These are phyloP conservation scores for Ophiostoma novo-ulmi DNA, from an alignment of 2,329 filamentous ascomycete genomes.

Conservation along the genomic window DNA sequence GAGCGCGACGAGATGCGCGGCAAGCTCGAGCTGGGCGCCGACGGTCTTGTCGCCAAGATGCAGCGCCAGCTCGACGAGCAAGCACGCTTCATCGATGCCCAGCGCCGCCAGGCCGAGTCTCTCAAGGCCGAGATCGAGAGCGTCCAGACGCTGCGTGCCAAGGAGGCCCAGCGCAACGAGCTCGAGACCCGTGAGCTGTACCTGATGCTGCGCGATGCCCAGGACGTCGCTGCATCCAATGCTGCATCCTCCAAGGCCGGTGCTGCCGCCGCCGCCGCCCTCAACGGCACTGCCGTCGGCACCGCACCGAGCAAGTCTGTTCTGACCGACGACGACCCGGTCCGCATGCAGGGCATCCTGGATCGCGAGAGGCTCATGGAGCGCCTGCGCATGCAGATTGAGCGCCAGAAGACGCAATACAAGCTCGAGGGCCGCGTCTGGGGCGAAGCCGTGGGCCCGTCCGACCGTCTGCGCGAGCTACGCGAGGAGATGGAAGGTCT, in stretches of 20 bases:
- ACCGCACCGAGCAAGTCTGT: constrained; percentile 30
- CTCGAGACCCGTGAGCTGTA: constrained; percentile 94
- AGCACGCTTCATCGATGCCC: constrained; percentile 80
- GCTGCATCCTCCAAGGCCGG: constrained; percentile 43
- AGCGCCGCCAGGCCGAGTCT: constrained; percentile 76
- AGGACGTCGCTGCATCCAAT: constrained; percentile 88
- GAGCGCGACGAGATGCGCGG: constrained; percentile 93
- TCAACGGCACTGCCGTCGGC: constrained; percentile 31
- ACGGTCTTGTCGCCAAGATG: constrained; percentile 86
- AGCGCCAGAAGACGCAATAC: constrained; percentile 94
- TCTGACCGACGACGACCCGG: constrained; percentile 60
- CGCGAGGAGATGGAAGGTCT: constrained; percentile 85
- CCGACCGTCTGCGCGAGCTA: constrained; percentile 83
- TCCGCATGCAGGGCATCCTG: constrained; percentile 83
- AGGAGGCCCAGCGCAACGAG: constrained; percentile 91
- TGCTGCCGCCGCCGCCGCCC: constrained; percentile 2
- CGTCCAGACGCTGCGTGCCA: constrained; percentile 75
- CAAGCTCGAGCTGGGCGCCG: constrained; percentile 82
- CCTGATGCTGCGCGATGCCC: constrained; percentile 94
- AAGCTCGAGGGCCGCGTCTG: constrained; percentile 92
- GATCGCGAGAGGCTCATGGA: constrained; percentile 91
- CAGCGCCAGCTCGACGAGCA: constrained; percentile 95
- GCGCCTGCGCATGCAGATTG: constrained; percentile 87
- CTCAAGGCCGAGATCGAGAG: constrained; percentile 87
- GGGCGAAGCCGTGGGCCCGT: constrained; percentile 76